Evolutionary conservation across 176 grass and related monocot species (phyloP).

Genomic region (Aegilops bicornis): DNA sequence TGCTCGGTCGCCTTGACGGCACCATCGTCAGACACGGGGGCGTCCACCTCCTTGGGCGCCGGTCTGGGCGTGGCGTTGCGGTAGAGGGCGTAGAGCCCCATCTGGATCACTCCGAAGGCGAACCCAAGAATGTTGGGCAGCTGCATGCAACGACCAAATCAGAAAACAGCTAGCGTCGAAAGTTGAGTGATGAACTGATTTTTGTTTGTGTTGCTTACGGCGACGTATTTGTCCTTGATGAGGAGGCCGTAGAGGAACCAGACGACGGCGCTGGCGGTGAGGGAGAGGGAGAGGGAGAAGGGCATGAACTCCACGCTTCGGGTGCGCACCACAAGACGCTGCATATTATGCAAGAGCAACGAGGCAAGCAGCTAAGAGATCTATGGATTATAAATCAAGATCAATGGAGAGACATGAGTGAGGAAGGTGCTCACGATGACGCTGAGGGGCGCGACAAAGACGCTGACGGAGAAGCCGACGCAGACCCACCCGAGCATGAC

Average conservation of each 20-base stretch:
- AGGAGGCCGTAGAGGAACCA: slow-evolving; percentile 89
- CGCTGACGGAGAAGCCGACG: slow-evolving; percentile 69
- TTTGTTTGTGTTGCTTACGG: slow-evolving; percentile 23
- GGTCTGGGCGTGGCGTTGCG: background rate
- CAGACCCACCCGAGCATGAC: slow-evolving; percentile 76
- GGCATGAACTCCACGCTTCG: slow-evolving; percentile 92
- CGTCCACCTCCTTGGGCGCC: background rate
- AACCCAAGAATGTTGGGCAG: slow-evolving; percentile 70
- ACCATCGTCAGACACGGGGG: background rate
- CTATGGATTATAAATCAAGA: no score
- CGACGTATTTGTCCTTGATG: slow-evolving; percentile 77
- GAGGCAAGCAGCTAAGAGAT: background rate
- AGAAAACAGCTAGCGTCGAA: background rate
- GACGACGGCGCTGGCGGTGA: slow-evolving; percentile 62
- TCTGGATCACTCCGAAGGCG: slow-evolving; percentile 56
- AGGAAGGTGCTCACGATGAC: slow-evolving; percentile 63
- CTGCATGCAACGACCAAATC: slow-evolving; percentile 4
- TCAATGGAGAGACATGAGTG: no score
- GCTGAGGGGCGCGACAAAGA: slow-evolving; percentile 75
- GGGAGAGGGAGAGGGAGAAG: slow-evolving; percentile 76
- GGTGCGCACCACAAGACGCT: slow-evolving; percentile 76
- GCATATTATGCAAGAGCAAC: background rate
- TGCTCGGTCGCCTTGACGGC: slow-evolving; percentile 30
- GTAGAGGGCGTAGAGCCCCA: slow-evolving; percentile 56
- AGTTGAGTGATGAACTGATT: no score